Evolutionary conservation across 345 rosid genomes (phyloP), one percentile per base, ranked within the genome.

Genomic region (Punica granatum): DNA sequence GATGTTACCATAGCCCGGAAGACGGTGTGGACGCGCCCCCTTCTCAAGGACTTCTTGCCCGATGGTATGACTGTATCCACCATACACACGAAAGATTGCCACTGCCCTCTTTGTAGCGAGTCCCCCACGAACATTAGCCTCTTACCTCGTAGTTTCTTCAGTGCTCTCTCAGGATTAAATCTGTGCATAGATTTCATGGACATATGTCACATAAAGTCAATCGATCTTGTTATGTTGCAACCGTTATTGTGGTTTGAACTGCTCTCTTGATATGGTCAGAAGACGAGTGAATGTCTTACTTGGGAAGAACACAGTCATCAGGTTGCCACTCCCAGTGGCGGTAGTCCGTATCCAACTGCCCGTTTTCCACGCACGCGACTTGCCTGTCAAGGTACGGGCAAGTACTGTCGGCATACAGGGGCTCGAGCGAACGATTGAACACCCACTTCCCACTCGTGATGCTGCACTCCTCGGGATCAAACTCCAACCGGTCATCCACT

Each of bases 241-340:
- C 5, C 41, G n/a, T n/a, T n/a, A n/a, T n/a, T n/a, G n/a, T n/a
- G n/a, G n/a, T n/a, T n/a, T n/a, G n/a, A n/a, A n/a, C n/a, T n/a
- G n/a, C n/a, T n/a, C n/a, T n/a, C n/a, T n/a, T n/a, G n/a, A n/a
- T n/a, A n/a, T 37, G 23, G 19, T 14, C 64, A 3, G 31, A 35
- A 31, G 15, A 16, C 43, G 14, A 7, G 10, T 18, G 33, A 1
- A 15, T 21, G 23, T 21, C 53, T 70, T 70, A 90, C 98, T 86
- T 79, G 34, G 97, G 96, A 70, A 93, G 67, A 39, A 80, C 76
- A 63, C 98, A 93, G 67, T 93, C 98, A 37, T 89, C 94, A 2
- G 96, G 97, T 72, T 83, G 97, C 98, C 98, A 93, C 68, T 85
- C 91, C 98, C 97, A 93, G 42, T 80, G 83, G 18, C 69, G 90